Evolutionary conservation across 2,329 filamentous ascomycete species (phyloP), one percentile per base, ranked within the genome.

Genomic region (Allantophomopsis lycopodina): DNA sequence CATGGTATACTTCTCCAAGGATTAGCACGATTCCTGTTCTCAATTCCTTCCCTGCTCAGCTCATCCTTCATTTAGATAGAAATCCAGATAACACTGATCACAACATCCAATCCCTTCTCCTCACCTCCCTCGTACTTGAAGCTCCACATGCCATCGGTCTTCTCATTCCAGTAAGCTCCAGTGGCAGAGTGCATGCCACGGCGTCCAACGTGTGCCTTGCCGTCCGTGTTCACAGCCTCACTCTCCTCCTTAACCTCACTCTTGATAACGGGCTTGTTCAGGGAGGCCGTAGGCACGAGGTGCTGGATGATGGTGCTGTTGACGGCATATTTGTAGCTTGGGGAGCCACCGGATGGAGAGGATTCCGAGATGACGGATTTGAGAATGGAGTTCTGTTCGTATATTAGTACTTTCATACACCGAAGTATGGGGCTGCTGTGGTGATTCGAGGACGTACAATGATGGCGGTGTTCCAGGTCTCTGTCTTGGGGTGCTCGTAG

Each of bases 281-380:
- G 64, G 41, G 73, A 65, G 21, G 75, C 73, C 11, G 75, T 79
- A 40, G 80, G 74, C 15, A 81, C 75, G 28, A 89, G 69, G 66
- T 96, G 89, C 68, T 98, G 89, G 51, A 96, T 93, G 57, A 96
- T 95, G 49, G 89, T 96, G 68, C 85, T 93, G 71, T 94, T 96
- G 65, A 94, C 87, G 51, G 87, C 85, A 65, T 89, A 96, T 64
- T 96, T 96, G 75, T 79, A 94, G 13, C 67, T 61, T 5, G 83
- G 80, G 18, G 73, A 65, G 20, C 68, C 62, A 44, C 68, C 65
- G 45, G 69, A 63, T 14, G 74, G 69, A 14, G 73, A 76, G 38
- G 80, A 78, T 57, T 88, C 83, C 49, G 79, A 78, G 60, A 89
- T 85, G 48, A 89, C 70, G 39, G 77, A 71, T 55, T 82, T 77